Percentiles rank a stretch among this genome's conserved stretches.
phyloP scores from a whole-genome alignment of 2,329 filamentous ascomycete genomes.

The Neoascochyta sp. region DNA sequence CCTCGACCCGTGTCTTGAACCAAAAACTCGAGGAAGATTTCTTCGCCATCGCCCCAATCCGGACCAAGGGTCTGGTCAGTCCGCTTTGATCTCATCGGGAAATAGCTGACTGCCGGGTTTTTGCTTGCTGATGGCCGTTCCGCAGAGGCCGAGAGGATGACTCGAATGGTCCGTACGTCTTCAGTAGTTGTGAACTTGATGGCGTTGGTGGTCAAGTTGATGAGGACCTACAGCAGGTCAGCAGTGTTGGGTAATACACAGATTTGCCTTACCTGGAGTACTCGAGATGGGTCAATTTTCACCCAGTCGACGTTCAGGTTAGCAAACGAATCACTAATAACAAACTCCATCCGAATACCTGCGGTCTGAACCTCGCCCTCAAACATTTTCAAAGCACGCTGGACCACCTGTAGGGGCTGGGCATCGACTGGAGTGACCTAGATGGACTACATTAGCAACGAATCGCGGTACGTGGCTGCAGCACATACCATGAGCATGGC shows the following conservation, averaged over 20 bases:
- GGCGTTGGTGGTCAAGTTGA: conserved; percentile 76
- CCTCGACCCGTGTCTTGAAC: conserved; percentile 76
- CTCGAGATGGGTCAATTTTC: conserved; percentile 68
- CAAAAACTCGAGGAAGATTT: conserved; percentile 65
- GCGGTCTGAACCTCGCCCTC: conserved; percentile 68
- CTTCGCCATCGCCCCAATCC: conserved; percentile 68
- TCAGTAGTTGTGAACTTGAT: conserved; percentile 74
- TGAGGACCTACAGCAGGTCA: conserved; percentile 52
- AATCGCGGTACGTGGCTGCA: too few relatives aligned
- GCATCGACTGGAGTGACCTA: conserved; percentile 64
- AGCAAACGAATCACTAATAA: conserved; percentile 60
- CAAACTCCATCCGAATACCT: conserved; percentile 63
- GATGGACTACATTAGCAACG: too few relatives aligned
- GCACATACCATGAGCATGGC: conserved; percentile 58
- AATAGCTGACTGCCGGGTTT: conserved; percentile 55
- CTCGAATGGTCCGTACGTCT: conserved; percentile 59
- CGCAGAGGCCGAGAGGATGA: conserved; percentile 62
- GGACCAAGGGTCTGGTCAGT: conserved; percentile 48
- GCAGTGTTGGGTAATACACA: not conserved
- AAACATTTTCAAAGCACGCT: conserved; percentile 71
- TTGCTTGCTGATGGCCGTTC: conserved; percentile 48
- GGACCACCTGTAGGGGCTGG: conserved; percentile 63
- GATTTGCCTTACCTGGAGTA: conserved; percentile 54
- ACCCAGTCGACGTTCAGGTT: conserved; percentile 62
- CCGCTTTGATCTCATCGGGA: conserved; percentile 54